Percentiles rank a stretch among this genome's conserved stretches.
These are phyloP conservation scores for Gossypium gossypioides DNA, from an alignment of 441 rosid species.

Conservation along the genomic window DNA sequence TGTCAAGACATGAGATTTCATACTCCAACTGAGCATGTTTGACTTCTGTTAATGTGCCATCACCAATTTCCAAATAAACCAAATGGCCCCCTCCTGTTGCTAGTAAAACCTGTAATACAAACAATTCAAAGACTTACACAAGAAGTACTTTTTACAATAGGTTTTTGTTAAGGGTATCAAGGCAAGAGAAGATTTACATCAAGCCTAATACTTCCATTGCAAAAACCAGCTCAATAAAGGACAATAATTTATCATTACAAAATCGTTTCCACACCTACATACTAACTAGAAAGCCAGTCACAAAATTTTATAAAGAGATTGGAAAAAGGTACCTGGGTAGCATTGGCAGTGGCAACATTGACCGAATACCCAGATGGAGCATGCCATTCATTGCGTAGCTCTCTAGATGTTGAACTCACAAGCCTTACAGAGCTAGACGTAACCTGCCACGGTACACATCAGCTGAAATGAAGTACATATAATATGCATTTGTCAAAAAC, in stretches of 20 bases:
- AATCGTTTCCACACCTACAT: neutral
- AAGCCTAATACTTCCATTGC: neutral
- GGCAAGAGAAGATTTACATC: neutral
- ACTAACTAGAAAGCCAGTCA: neutral
- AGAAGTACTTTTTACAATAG: neutral
- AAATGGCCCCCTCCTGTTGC: slow-evolving; percentile 96
- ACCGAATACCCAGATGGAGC: slow-evolving; percentile 81
- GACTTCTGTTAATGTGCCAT: slow-evolving; percentile 58
- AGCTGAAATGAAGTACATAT: slow-evolving; percentile 8
- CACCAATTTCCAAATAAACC: slow-evolving; percentile 87
- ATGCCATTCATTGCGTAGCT: slow-evolving; percentile 66
- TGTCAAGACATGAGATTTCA: slow-evolving; percentile 92
- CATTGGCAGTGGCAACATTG: slow-evolving; percentile 96
- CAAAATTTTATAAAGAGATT: neutral
- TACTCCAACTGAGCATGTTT: slow-evolving; percentile 68
- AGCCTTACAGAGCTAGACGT: slow-evolving; percentile 85
- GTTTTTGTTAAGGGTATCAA: neutral
- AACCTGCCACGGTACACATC: slow-evolving; percentile 40
- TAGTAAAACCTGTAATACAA: slow-evolving; percentile 57
- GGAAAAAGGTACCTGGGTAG: slow-evolving; percentile 63
- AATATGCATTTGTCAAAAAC: neutral
- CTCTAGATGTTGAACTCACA: slow-evolving; percentile 72
- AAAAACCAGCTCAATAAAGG: neutral
- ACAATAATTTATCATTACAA: neutral
- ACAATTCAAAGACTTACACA: neutral